Base-by-base conservation (phyloP, 1,284 basidiomycete species). In the Amylostereum areolatum region DNA sequence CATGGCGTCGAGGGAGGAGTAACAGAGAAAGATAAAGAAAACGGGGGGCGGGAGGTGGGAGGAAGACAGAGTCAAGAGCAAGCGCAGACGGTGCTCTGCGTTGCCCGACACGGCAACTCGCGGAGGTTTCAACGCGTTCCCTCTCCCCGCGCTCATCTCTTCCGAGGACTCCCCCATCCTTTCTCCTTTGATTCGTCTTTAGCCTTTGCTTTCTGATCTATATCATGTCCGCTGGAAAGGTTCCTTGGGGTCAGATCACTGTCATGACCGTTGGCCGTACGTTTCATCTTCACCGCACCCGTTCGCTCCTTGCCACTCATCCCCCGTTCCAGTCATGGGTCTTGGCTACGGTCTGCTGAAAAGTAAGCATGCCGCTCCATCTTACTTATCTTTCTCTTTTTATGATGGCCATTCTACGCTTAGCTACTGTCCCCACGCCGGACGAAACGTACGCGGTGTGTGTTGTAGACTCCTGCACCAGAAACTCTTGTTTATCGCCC, bases 341-440 rank as follows among this genome's bases (percentile, higher is more conserved):
- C 55, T 77, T 50, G 85, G 84, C 31, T 87, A 83, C 62, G 54
- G 69, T 35, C 62, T 82, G 50, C 85, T 87, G 85, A 77, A 72
- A 65, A 72, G 84, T 85, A 57, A 63, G 79, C 65, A 50, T 46
- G 32, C n/a, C 31, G 29, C 28, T 44, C n/a, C 39, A 49, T 32
- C 30, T 40, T 8, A 4, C 28, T 25, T 41, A 25, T 24, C 31
- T 6, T 33, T 41, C 24, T 43, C n/a, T 28, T 33, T 4, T 29
- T 24, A 32, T 36, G 40, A 32, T 31, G 34, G 6, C 27, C n/a
- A 36, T 35, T 36, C 9, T 12, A 10, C 32, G 35, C 35, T 12
- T 53, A 86, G 83, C 70, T 9, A 81, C 80, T n/a, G 75, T 75
- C 28, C 81, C 81, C 29, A 79, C 73, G 30, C 76, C 78, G 57